These are phyloP conservation scores for Suillus plorans DNA, from an alignment of 768 basidiomycete species.

Conservation along the genomic window DNA sequence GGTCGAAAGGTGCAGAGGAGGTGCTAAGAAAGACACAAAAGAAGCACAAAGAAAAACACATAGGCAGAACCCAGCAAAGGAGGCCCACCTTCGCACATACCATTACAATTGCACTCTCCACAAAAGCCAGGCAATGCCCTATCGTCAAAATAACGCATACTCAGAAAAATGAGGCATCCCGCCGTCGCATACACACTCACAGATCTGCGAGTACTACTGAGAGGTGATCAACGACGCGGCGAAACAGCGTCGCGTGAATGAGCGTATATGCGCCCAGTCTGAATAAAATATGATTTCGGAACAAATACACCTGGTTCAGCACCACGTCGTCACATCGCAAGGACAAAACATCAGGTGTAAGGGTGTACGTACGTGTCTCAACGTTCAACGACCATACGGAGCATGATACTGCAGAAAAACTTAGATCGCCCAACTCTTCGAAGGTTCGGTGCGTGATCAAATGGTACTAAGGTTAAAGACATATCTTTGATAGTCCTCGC, in stretches of 20 bases:
- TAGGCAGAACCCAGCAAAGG: not conserved
- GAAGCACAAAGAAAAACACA: not conserved
- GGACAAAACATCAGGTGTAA: no score
- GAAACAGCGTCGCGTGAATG: not conserved
- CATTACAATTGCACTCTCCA: not conserved
- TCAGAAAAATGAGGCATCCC: no score
- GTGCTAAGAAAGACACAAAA: not conserved
- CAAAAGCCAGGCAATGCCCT: not conserved
- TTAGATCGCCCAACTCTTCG: not conserved
- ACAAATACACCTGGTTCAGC: not conserved
- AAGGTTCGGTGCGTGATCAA: not conserved
- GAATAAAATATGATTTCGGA: not conserved
- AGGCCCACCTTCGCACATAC: no score
- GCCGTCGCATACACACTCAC: no score
- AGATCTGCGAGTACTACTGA: not conserved
- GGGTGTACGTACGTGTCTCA: no score
- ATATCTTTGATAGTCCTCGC: no score
- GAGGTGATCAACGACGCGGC: not conserved
- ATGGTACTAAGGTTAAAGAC: not conserved
- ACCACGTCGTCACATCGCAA: not conserved
- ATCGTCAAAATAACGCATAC: no score
- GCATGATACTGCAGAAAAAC: not conserved
- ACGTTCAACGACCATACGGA: not conserved
- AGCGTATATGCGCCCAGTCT: not conserved
- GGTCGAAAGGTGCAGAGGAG: not conserved